Conservation (phyloP, 352 stramenopile species). For the Phytophthora fragariaefolia region DNA sequence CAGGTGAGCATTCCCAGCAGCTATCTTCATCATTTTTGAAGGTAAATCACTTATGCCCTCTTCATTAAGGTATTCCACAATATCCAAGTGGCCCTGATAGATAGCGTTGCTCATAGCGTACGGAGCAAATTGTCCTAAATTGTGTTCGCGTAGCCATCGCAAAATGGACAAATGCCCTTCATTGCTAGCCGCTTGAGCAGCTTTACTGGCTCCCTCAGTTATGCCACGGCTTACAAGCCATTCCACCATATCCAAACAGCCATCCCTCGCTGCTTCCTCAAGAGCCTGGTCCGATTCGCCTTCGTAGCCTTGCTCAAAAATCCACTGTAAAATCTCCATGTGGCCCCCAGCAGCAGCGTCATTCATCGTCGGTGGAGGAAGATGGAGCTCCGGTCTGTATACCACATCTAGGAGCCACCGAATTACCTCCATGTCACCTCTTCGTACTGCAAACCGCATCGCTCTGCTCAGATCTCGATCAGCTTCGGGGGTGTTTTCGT, state of each 20-base stretch:
- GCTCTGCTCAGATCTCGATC: slow-evolving; percentile 1
- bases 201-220: slow-evolving; percentile 3
- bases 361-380: slow-evolving; percentile 9
- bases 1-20: background rate
- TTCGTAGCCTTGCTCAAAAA: slow-evolving; percentile 8
- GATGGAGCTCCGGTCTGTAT: slow-evolving; percentile 1
- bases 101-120: slow-evolving; percentile 13
- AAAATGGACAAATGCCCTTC: slow-evolving; percentile 9
- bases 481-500: slow-evolving; percentile 12
- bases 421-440: slow-evolving; percentile 1
- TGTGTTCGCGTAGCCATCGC: slow-evolving; percentile 10
- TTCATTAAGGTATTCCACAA: slow-evolving; percentile 15
- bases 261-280: slow-evolving; percentile 12
- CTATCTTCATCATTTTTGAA: background rate
- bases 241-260: slow-evolving; percentile 13
- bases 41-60: background rate
- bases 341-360: slow-evolving; percentile 19
- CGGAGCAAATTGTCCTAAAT: background rate
- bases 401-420: slow-evolving; percentile 20
- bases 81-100: slow-evolving; percentile 11
- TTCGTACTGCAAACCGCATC: slow-evolving; percentile 5
- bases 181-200: slow-evolving; percentile 2
- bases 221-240: slow-evolving; percentile 15
- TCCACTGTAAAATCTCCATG: slow-evolving; percentile 21
- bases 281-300: slow-evolving; percentile 4